Evolutionary conservation across 495 filamentous ascomycete genomes (phyloP).

Genomic region (Aspergillus baeticus): DNA sequence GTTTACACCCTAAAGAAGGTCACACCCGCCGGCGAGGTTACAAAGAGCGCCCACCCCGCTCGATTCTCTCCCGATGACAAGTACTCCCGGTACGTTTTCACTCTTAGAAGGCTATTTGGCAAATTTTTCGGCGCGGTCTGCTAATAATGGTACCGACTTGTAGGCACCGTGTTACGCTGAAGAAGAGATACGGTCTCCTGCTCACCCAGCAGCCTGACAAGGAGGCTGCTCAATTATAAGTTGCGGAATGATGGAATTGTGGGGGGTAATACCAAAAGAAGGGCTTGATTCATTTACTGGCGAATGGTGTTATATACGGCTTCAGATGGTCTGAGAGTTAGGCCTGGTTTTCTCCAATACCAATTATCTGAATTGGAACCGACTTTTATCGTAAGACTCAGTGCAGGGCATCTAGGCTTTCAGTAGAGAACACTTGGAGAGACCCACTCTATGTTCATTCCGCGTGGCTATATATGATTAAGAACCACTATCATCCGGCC

Average conservation of each 20-base stretch:
- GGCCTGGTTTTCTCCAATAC: constrained; percentile 14
- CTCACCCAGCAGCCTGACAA: constrained; percentile 73
- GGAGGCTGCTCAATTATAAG: constrained; percentile 31
- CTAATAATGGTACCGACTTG: constrained; percentile 2
- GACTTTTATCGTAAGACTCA: not conserved
- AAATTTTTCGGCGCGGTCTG: not conserved
- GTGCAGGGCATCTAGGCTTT: too few species aligned
- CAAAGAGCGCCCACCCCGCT: constrained; percentile 94
- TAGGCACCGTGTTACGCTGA: constrained; percentile 87
- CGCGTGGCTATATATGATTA: constrained; percentile 20
- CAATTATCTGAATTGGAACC: constrained; percentile 4
- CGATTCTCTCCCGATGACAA: constrained; percentile 98
- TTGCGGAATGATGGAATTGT: constrained; percentile 8
- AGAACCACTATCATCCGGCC: constrained; percentile 8
- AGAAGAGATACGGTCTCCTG: constrained; percentile 85
- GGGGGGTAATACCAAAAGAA: constrained; percentile 28
- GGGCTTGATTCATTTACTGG: constrained; percentile 34
- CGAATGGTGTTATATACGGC: constrained; percentile 48
- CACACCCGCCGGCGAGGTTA: constrained; percentile 66
- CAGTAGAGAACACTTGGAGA: constrained; percentile 4
- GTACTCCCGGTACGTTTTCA: constrained; percentile 69
- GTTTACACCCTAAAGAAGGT: constrained; percentile 69
- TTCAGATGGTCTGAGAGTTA: constrained; percentile 30
- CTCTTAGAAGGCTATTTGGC: not conserved
- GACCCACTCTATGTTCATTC: constrained; percentile 13